Evolutionary conservation across 805 yeast species (phyloP).

Genomic region (Lachancea mirantina): DNA sequence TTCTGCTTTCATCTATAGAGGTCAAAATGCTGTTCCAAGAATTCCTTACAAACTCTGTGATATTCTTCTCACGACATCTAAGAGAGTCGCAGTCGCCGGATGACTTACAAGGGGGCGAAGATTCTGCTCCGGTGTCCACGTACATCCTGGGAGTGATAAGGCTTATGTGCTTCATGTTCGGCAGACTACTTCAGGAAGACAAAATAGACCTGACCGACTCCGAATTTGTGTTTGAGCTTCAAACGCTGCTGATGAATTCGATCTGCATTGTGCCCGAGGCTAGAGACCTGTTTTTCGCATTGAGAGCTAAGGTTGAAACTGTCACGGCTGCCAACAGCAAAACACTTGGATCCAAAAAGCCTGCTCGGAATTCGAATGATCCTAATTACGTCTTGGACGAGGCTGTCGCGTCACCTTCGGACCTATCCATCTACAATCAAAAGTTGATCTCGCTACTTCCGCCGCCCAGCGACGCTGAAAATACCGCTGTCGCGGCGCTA

Average conservation of each 20-base stretch:
- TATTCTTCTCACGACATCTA: slow-evolving; percentile 35
- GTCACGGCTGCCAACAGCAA: not conserved
- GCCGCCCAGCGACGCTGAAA: slow-evolving; percentile 18
- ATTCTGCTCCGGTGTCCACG: slow-evolving; percentile 22
- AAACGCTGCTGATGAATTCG: slow-evolving; percentile 57
- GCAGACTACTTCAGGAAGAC: slow-evolving; percentile 40
- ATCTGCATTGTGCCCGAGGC: slow-evolving; percentile 59
- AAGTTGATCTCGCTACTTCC: slow-evolving; percentile 22
- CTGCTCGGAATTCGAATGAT: too few relatives aligned
- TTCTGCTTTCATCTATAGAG: slow-evolving; percentile 53
- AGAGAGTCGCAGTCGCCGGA: slow-evolving; percentile 9
- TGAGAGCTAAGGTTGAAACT: slow-evolving; percentile 19
- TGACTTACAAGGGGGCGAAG: slow-evolving; percentile 11
- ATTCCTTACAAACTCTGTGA: slow-evolving; percentile 50
- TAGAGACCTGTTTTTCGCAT: slow-evolving; percentile 44
- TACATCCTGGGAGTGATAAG: slow-evolving; percentile 38
- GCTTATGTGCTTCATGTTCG: slow-evolving; percentile 57
- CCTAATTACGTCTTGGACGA: not conserved
- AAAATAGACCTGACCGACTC: slow-evolving; percentile 40
- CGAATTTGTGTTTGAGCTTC: slow-evolving; percentile 54
- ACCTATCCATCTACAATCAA: slow-evolving; percentile 13
- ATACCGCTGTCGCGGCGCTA: slow-evolving; percentile 21
- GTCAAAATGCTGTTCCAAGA: slow-evolving; percentile 63
- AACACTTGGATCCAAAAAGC: too few relatives aligned
- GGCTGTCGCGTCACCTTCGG: not conserved